phyloP scores from a whole-genome alignment of 306 rosid genomes.

The Medicago arabica region DNA sequence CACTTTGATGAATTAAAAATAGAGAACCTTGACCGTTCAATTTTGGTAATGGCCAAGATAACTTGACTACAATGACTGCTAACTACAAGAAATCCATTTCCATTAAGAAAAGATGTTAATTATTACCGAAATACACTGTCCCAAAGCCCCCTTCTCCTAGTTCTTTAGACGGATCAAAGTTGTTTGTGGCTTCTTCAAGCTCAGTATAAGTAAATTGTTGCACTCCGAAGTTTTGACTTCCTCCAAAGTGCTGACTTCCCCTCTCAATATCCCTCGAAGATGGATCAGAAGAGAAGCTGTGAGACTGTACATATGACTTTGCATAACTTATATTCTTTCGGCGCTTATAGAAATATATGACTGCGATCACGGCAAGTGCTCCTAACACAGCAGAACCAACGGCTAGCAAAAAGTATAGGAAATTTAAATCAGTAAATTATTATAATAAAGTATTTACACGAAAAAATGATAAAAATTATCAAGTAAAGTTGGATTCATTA shows the following conservation, averaged over 20 bases:
- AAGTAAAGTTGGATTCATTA: slow-evolving; percentile 41
- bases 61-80: not conserved
- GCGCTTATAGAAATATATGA: slow-evolving; percentile 24
- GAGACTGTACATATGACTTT: slow-evolving; percentile 43
- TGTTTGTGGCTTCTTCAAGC: slow-evolving; percentile 72
- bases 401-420: slow-evolving; percentile 40
- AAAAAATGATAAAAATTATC: not conserved
- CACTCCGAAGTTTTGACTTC: slow-evolving; percentile 47
- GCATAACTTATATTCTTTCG: slow-evolving; percentile 30
- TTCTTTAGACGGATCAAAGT: slow-evolving; percentile 63
- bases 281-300: slow-evolving; percentile 48
- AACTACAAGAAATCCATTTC: not conserved
- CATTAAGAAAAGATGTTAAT: not conserved
- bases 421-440: slow-evolving; percentile 2
- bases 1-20: not conserved
- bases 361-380: not conserved
- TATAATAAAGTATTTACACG: not conserved
- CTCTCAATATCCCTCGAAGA: slow-evolving; percentile 55
- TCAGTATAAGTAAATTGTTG: slow-evolving; percentile 65
- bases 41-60: not conserved
- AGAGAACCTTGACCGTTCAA: not conserved
- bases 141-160: slow-evolving; percentile 95
- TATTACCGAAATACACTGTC: slow-evolving; percentile 77
- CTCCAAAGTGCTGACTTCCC: slow-evolving; percentile 54
- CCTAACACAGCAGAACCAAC: not conserved